Evolutionary conservation across 2,329 filamentous ascomycete species (phyloP), one percentile per base, ranked within the genome.

Genomic region (Cladosporium sphaerospermum): DNA sequence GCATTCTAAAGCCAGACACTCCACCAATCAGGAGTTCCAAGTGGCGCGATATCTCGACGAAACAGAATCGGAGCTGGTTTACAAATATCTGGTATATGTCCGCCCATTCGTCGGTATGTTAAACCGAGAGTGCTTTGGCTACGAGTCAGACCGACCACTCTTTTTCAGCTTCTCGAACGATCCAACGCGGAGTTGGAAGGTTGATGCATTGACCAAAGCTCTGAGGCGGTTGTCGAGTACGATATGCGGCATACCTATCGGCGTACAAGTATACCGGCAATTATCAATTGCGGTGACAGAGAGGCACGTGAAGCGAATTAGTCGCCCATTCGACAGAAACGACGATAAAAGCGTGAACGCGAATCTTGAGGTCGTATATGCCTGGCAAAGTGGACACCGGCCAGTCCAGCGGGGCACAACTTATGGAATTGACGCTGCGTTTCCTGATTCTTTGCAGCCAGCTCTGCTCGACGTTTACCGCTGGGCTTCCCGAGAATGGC

Each of bases 311-410:
- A 53, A 56, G 51, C 9, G n/a, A 4, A 43, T 54, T n/a, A 32
- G 31, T 51, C 37, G 51, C 10, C 50, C 45, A 9, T 56, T 56
- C 31, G 34, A 56, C 36, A 18, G 40, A 11, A 19, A 56, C 23
- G 51, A 56, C 23, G 51, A 56, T 40, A 54, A 54, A 41, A 41
- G 40, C 19, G n/a, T 39, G 10, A 11, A 41, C 44, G 45, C 51
- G n/a, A 16, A 37, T 13, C 45, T 53, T 11, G 46, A 54, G 28
- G 50, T 56, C 11, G 50, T 32, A 14, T 56, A 45, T 28, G 54
- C 54, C 13, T 54, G 51, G 54, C 45, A 56, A 42, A 56, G 45
- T 33, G 51, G 54, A 23, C 40, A 56, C 32, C 31, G 54, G n/a
- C 51, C 51, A 33, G n/a, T 50, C 9, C 45, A 49, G 31, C 39